These are phyloP conservation scores for Phanerochaete sordida DNA, from an alignment of 768 basidiomycete species.

Conservation along the genomic window DNA sequence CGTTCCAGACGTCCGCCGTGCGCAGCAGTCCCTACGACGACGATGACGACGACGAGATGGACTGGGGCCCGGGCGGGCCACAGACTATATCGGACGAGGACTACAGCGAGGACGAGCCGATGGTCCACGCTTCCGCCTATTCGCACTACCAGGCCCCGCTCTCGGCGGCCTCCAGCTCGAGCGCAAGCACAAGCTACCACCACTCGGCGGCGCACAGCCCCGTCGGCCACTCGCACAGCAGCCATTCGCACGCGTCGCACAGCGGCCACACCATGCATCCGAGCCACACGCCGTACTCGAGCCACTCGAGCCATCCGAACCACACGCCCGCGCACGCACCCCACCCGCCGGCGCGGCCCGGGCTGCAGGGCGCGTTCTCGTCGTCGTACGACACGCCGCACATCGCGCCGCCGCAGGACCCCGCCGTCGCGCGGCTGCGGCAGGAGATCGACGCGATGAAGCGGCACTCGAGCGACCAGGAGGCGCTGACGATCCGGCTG, in stretches of 20 bases:
- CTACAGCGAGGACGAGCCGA: constrained; percentile 61
- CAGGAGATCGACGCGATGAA: constrained; percentile 62
- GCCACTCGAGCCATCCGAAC: neutral
- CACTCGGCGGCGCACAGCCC: neutral
- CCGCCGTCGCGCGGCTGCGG: constrained; percentile 57
- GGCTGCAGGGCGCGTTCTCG: constrained; percentile 25
- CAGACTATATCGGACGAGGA: constrained; percentile 32
- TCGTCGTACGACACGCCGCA: neutral
- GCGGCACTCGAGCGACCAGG: constrained; percentile 65
- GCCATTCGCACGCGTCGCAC: neutral
- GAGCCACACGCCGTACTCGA: neutral
- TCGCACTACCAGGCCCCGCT: constrained; percentile 1
- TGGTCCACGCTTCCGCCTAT: neutral
- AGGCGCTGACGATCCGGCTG: constrained; percentile 59
- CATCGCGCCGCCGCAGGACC: constrained; percentile 27
- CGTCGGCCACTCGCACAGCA: neutral
- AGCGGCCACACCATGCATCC: neutral
- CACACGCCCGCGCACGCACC: neutral
- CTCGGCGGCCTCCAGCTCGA: neutral
- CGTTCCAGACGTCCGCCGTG: constrained; percentile 24
- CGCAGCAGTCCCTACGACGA: constrained; percentile 30
- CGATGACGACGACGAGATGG: constrained; percentile 34
- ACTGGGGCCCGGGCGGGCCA: constrained; percentile 32
- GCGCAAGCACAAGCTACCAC: neutral
- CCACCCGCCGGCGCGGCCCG: neutral